phyloP scores from a whole-genome alignment of 2,329 filamentous ascomycete species.

The Chaetothyriales sp. region DNA sequence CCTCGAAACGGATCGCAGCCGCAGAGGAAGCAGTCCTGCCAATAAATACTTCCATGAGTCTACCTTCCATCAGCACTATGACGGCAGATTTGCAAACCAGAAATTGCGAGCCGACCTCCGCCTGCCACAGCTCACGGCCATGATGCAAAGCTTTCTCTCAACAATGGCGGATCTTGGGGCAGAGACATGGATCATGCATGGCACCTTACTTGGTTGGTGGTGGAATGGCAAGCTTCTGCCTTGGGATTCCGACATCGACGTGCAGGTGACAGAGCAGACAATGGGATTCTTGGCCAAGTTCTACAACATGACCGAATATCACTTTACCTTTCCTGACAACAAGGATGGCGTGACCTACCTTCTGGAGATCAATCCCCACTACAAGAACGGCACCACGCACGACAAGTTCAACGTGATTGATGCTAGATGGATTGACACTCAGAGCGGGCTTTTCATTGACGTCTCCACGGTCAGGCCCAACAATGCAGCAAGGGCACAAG shows the following conservation, averaged over 20 bases:
- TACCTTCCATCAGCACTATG: conserved; percentile 25
- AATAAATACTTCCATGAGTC: conserved; percentile 37
- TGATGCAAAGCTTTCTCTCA: conserved; percentile 41
- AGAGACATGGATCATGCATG: conserved; percentile 51
- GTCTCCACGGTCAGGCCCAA: conserved; percentile 42
- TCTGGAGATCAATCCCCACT: conserved; percentile 45
- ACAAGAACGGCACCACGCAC: conserved; percentile 27
- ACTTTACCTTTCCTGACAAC: conserved; percentile 25
- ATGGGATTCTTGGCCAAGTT: conserved; percentile 42
- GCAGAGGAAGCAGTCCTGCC: conserved; percentile 24
- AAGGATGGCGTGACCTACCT: conserved; percentile 32
- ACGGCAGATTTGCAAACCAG: conserved; percentile 38
- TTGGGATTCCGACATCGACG: conserved; percentile 47
- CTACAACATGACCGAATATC: conserved; percentile 48
- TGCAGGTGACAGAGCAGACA: conserved; percentile 40
- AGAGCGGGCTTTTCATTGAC: conserved; percentile 46
- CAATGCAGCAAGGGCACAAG: conserved; percentile 24
- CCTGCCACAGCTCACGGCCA: conserved; percentile 32
- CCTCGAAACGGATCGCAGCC: conserved; percentile 27
- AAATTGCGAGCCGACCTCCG: conserved; percentile 34
- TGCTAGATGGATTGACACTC: conserved; percentile 45
- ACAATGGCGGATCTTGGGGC: conserved; percentile 42
- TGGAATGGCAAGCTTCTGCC: conserved; percentile 48
- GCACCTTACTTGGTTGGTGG: conserved; percentile 46
- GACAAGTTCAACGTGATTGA: conserved; percentile 44